Conservation (phyloP, 2,329 filamentous ascomycete species). For the Pseudogymnoascus pannorum region DNA sequence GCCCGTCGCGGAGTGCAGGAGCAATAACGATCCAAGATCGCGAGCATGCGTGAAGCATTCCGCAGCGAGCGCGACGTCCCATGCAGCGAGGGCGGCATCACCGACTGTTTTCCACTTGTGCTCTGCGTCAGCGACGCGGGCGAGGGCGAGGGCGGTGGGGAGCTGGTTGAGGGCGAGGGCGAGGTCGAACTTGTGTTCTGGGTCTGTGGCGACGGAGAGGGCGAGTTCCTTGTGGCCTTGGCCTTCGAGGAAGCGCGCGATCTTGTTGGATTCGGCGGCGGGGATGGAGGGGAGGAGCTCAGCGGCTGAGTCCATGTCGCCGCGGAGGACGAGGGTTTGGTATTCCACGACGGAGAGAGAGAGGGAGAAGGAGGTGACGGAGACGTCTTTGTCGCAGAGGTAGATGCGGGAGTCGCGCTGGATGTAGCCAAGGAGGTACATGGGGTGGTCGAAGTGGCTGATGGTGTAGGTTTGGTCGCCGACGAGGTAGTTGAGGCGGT, state of each 20-base stretch:
- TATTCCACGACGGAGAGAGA: conserved; percentile 93
- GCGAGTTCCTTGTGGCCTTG: conserved; percentile 96
- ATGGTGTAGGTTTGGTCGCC: conserved; percentile 97
- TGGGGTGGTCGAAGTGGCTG: conserved; percentile 89
- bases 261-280: conserved; percentile 93
- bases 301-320: conserved; percentile 83
- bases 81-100: conserved; percentile 76
- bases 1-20: conserved; percentile 80
- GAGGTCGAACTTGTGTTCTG: conserved; percentile 94
- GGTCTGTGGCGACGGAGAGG: conserved; percentile 86
- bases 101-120: conserved; percentile 99
- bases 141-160: conserved; percentile 77
- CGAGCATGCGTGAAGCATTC: conserved; percentile 90
- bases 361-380: conserved; percentile 80
- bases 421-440: conserved; percentile 94
- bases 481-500: conserved; percentile 94
- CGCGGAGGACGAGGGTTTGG: conserved; percentile 88
- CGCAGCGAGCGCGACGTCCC: conserved; percentile 81
- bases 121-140: conserved; percentile 75
- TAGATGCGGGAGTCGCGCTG: conserved; percentile 94
- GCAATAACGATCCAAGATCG: conserved; percentile 79
- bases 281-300: conserved; percentile 81
- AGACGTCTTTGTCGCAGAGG: conserved; percentile 90
- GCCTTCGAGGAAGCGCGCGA: conserved; percentile 92
- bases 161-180: conserved; percentile 77